Evolutionary conservation across 371 early-diverging fungal species (phyloP).

Genomic region (Fennellomyces sp.): DNA sequence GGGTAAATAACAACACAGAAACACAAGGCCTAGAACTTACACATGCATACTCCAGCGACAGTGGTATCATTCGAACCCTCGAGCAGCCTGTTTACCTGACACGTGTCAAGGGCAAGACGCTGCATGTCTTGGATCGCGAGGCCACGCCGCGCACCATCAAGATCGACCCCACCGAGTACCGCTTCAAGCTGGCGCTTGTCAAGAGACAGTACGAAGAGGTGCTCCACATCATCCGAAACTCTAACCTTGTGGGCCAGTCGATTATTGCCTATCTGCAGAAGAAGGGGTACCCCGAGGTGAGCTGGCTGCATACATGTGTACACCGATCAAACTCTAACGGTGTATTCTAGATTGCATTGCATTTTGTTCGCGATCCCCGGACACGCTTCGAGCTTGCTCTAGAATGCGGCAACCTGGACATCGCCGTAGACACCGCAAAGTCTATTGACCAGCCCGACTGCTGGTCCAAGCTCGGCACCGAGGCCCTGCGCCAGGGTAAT

Average conservation of each 20-base stretch:
- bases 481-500: slow-evolving; percentile 91
- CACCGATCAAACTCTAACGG: not conserved
- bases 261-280: slow-evolving; percentile 98
- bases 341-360: slow-evolving; percentile 80
- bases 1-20: slow-evolving; percentile 58
- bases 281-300: slow-evolving; percentile 94
- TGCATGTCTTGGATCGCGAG: slow-evolving; percentile 90
- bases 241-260: slow-evolving; percentile 96
- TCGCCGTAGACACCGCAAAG: slow-evolving; percentile 91
- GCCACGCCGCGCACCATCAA: slow-evolving; percentile 81
- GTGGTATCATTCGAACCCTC: slow-evolving; percentile 93
- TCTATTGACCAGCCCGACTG: slow-evolving; percentile 82
- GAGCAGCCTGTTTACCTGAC: slow-evolving; percentile 94
- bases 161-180: slow-evolving; percentile 97
- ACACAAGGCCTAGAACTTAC: not conserved
- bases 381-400: slow-evolving; percentile 96
- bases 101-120: slow-evolving; percentile 79
- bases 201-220: slow-evolving; percentile 91
- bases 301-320: not conserved
- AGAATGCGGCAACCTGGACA: slow-evolving; percentile 94
- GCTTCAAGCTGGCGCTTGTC: slow-evolving; percentile 94
- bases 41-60: slow-evolving; percentile 63
- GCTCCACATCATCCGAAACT: slow-evolving; percentile 89
- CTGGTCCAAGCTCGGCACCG: slow-evolving; percentile 86
- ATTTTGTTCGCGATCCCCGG: slow-evolving; percentile 95